Percentiles rank a stretch among this genome's conserved stretches.
Conservation (phyloP, 2,329 filamentous ascomycete genomes). For the Thermomyces lanuginosus region DNA sequence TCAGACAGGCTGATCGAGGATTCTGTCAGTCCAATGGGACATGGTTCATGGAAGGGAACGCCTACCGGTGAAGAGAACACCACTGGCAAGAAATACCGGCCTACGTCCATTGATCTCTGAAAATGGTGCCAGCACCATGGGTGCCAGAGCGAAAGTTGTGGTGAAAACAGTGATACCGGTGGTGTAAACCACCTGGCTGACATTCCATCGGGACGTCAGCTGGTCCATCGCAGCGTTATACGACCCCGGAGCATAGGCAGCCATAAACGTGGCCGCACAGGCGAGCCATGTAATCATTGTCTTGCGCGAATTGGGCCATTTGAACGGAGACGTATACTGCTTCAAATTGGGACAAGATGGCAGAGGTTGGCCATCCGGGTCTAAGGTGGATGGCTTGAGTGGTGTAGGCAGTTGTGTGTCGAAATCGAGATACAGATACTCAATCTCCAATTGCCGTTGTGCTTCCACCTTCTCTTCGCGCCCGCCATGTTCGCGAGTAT, state of each 20-base stretch:
- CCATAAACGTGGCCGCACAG: conserved; percentile 58
- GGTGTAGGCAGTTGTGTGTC: conserved; percentile 41
- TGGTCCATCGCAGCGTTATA: conserved; percentile 55
- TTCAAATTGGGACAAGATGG: conserved; percentile 49
- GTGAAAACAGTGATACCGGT: conserved; percentile 72
- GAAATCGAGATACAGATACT: conserved; percentile 46
- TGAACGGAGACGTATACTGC: conserved; percentile 52
- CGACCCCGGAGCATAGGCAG: conserved; percentile 66
- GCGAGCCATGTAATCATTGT: conserved; percentile 54
- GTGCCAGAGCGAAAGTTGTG: conserved; percentile 60
- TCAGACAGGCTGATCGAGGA: conserved; percentile 37
- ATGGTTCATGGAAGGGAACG: conserved; percentile 21
- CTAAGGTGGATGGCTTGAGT: conserved; percentile 15
- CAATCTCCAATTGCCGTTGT: conserved; percentile 22
- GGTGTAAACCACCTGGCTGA: conserved; percentile 50
- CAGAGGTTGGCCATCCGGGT: conserved; percentile 20
- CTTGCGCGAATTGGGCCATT: conserved; percentile 57
- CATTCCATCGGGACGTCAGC: conserved; percentile 49
- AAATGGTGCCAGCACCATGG: conserved; percentile 71
- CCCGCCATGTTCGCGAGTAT: no score
- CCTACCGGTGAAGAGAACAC: conserved; percentile 48
- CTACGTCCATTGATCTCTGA: conserved; percentile 77
- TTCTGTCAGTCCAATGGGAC: background rate
- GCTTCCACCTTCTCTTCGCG: background rate
- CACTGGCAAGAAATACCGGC: conserved; percentile 62